Conservation (phyloP, 148 eudicot species). For the Rhododendron ovatum region DNA sequence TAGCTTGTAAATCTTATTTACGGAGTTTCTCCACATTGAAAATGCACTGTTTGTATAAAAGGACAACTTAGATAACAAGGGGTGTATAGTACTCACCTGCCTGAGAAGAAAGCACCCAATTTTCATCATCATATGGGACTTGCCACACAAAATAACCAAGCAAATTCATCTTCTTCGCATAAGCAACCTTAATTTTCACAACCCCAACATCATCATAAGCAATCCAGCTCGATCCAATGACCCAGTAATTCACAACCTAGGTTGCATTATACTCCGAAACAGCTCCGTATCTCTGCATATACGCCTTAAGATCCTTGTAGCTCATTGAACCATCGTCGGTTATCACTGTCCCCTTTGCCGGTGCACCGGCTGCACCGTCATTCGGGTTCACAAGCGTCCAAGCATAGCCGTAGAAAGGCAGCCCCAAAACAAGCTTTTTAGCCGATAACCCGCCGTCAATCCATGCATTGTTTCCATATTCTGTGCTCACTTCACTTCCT, state of each 20-base stretch:
- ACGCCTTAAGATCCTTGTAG: constrained; percentile 23
- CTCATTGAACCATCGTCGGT: constrained; percentile 29
- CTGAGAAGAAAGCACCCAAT: constrained; percentile 29
- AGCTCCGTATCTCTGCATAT: constrained; percentile 13
- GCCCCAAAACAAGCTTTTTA: constrained; percentile 29
- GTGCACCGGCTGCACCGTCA: constrained; percentile 22
- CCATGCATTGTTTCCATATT: constrained; percentile 36
- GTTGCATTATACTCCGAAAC: constrained; percentile 23
- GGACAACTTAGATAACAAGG: background rate
- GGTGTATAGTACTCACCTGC: constrained; percentile 20
- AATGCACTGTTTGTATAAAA: too few species aligned
- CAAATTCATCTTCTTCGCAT: constrained; percentile 38
- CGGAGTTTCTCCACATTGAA: too few species aligned
- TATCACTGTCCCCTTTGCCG: constrained; percentile 28
- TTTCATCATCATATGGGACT: constrained; percentile 27
- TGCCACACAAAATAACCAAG: constrained; percentile 39
- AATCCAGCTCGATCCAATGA: constrained; percentile 33
- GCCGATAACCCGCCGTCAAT: constrained; percentile 28
- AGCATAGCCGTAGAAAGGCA: constrained; percentile 41
- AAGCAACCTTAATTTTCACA: constrained; percentile 39
- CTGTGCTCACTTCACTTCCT: constrained; percentile 24
- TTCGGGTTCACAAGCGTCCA: constrained; percentile 32
- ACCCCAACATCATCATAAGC: constrained; percentile 49
- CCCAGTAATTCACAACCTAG: constrained; percentile 31
- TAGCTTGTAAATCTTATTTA: too few species aligned